These are phyloP conservation scores for Phytophthora multivora DNA, from an alignment of 352 stramenopile genomes.

Conservation along the genomic window DNA sequence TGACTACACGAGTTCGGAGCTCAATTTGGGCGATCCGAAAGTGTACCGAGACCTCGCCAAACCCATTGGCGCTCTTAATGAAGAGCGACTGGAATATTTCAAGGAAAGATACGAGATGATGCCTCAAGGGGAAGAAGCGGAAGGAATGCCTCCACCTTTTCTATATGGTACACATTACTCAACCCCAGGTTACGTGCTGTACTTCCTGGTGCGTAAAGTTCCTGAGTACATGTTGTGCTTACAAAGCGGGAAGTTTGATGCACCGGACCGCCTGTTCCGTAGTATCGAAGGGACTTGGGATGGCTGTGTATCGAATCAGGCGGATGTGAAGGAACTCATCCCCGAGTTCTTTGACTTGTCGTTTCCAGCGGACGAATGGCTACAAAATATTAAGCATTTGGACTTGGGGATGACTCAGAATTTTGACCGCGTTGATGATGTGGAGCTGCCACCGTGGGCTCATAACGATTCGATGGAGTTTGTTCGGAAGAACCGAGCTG, in stretches of 20 bases:
- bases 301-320: constrained; percentile 78
- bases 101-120: constrained; percentile 90
- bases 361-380: constrained; percentile 85
- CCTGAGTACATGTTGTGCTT: constrained; percentile 96
- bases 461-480: constrained; percentile 87
- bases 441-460: constrained; percentile 95
- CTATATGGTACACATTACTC: constrained; percentile 97
- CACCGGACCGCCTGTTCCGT: constrained; percentile 97
- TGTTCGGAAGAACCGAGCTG: constrained; percentile 93
- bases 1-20: constrained; percentile 81
- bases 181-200: constrained; percentile 95
- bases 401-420: constrained; percentile 93
- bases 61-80: constrained; percentile 93
- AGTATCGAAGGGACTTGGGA: constrained; percentile 94
- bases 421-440: constrained; percentile 88
- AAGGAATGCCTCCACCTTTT: constrained; percentile 92
- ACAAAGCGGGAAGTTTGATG: constrained; percentile 98
- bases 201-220: constrained; percentile 97
- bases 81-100: constrained; percentile 89
- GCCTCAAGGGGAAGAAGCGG: constrained; percentile 77
- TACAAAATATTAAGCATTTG: constrained; percentile 95
- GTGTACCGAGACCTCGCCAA: constrained; percentile 93
- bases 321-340: constrained; percentile 99
- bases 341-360: constrained; percentile 97
- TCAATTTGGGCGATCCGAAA: constrained; percentile 80